A percentile compares a stretch with the other conserved stretches of the same genome.
Evolutionary conservation across 768 basidiomycete genomes (phyloP).

Genomic region (Pulveroboletus sp.): DNA sequence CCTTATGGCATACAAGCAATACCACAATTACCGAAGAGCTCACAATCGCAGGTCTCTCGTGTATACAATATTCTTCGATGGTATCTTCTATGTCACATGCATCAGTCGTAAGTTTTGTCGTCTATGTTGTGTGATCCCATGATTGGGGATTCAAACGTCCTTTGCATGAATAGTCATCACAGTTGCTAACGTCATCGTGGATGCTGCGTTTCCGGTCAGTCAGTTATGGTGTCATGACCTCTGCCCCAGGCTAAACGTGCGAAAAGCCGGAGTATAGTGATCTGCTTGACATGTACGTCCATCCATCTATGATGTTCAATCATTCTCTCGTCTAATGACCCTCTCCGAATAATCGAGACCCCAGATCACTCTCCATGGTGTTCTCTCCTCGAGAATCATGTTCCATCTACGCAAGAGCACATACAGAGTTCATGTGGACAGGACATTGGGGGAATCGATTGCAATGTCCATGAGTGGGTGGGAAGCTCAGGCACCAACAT

Average conservation of each 20-base stretch:
- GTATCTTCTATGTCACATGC: background rate
- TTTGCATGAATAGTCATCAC: background rate
- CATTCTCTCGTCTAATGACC: no score
- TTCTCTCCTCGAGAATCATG: background rate
- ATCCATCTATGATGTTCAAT: background rate
- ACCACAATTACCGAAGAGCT: background rate
- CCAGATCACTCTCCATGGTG: background rate
- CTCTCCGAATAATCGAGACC: background rate
- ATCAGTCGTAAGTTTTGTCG: background rate
- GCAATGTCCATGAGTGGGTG: background rate
- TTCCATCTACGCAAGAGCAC: background rate
- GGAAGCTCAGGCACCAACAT: background rate
- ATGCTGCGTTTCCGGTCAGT: background rate
- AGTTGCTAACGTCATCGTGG: background rate
- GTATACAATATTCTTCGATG: background rate
- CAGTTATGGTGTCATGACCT: no score
- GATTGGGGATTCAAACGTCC: no score
- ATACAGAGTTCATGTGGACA: background rate
- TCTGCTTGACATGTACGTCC: background rate
- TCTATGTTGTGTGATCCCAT: background rate
- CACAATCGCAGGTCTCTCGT: background rate
- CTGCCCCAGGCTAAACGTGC: background rate
- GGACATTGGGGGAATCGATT: background rate
- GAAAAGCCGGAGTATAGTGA: background rate
- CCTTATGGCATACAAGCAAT: background rate